Evolutionary conservation across 495 filamentous ascomycete species (phyloP), one percentile per base, ranked within the genome.

Genomic region (Trichocladium uniseriatum): DNA sequence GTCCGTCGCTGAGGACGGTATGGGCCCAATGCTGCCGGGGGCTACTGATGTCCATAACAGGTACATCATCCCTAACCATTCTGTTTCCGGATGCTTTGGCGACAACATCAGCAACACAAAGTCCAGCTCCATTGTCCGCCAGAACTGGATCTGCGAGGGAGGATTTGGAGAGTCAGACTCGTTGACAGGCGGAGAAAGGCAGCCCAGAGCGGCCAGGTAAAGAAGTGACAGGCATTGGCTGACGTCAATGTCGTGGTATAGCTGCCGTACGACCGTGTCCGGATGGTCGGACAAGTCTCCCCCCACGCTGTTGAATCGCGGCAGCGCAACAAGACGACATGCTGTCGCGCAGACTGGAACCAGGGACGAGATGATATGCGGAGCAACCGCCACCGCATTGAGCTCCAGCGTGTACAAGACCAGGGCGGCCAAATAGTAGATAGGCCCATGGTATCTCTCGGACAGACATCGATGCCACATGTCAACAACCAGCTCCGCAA

Each of bases 81-180:
- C 69, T 6, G 57, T 51, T n/a, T 69, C 59, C 1, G 69, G 66
- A 32, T 73, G 70, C 38, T 70, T 74, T 14, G 66, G 64, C 14
- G 61, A 68, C 2, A 76, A 61, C 45, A 72, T 64, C 36, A 67
- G 43, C 38, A 72, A 59, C 15, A 73, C 62, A 43, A 74, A 73
- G n/a, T 74, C 65, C 5, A 70, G 56, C n/a, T 71, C 66, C 13
- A 76, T 66, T 19, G 58, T 59, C 43, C 58, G 60, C 72, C 72
- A 76, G 44, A 74, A 73, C 28, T 65, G 44, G 5, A 54, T 45
- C 5, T 58, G 63, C 14, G 67, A 63, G 1, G 60, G 54, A 1
- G 44, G 42, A 5, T 53, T 31, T 1, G 59, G 53, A 5, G 53
- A 41, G 13, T 49, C 41, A 10, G 46, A 5, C 52, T 8, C 47